Evolutionary conservation across 495 filamentous ascomycete genomes (phyloP).

Genomic region (Hypoxylon rickii): DNA sequence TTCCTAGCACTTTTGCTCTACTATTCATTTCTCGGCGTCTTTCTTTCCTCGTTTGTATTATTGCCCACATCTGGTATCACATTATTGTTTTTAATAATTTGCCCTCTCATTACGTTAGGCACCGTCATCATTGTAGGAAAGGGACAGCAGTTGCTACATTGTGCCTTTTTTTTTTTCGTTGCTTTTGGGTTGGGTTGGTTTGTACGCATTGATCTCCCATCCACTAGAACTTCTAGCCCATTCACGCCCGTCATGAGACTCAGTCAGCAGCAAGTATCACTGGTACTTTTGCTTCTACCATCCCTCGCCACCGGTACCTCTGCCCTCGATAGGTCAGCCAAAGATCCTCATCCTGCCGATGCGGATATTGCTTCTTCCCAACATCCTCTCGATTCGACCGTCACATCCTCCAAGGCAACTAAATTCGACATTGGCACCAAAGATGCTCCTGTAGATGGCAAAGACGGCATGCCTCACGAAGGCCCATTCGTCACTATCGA

Average conservation of each 20-base stretch:
- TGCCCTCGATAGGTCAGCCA: conserved; percentile 30
- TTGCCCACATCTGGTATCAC: neutral
- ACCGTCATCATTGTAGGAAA: too few relatives aligned
- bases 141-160: too few relatives aligned
- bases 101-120: too few relatives aligned
- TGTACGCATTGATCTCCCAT: neutral
- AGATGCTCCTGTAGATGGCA: conserved; percentile 91
- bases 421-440: conserved; percentile 67
- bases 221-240: neutral
- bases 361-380: conserved; percentile 24
- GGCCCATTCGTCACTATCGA: conserved; percentile 83
- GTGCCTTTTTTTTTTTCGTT: neutral
- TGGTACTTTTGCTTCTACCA: conserved; percentile 53
- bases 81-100: conserved; percentile 1
- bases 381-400: conserved; percentile 35
- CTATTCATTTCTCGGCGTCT: too few relatives aligned
- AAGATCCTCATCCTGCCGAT: conserved; percentile 14
- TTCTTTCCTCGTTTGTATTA: neutral
- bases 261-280: conserved; percentile 43
- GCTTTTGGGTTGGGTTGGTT: conserved; percentile 2
- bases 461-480: conserved; percentile 92
- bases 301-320: conserved; percentile 46
- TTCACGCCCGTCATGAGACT: conserved; percentile 45
- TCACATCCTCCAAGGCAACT: conserved; percentile 35
- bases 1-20: too few relatives aligned